Base-by-base conservation (phyloP, 495 filamentous ascomycete species). In the Gamarada debralockiae region DNA sequence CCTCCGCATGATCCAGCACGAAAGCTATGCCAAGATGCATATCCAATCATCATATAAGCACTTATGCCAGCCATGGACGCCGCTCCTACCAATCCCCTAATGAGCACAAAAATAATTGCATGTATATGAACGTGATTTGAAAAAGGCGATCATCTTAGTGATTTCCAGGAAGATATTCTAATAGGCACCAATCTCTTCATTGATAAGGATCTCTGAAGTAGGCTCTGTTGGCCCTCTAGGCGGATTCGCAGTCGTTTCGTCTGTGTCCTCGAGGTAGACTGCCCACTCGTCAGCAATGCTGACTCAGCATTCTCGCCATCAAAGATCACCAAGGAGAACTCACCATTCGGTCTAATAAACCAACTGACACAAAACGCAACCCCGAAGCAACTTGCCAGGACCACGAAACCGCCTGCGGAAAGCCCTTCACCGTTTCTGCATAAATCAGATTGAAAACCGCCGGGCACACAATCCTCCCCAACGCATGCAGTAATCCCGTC, bases 371-470 rank as follows among this genome's bases (percentile, higher is more conserved):
- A 17, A 38, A 89, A 74, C 1, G 82, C 82, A 9, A 83, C n/a
- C 0, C 72, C 82, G 66, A 95, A 95, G 0, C 83, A 74, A 20
- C 67, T 66, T 9, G 77, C 69, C 45, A 97, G 65, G 49, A 86
- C 78, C 24, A 95, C 78, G 66, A 96, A 96, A 96, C 86, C 0
- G 89, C 80, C 66, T 91, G 88, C 3, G 87, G 82, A 52, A 83
- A 89, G 4, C 77, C 82, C 13, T 75, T 80, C 5, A 96, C 87
- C 0, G 93, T 98, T 18, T 72, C 65, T 18, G 86, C 86, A 64
- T 95, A 98, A 15, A 97, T 80, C 18, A 87, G 74, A 63, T 91
- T 93, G 65, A 96, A 95, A 8, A 93, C 60, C 3, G 85, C 75
- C 0, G 93, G 93, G 7, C 83, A 83, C 13, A 95, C 63, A 6